A percentile compares a stretch with the other conserved stretches of the same genome.
Evolutionary conservation across 2,329 filamentous ascomycete species (phyloP).

Genomic region (Fusarium buharicum): DNA sequence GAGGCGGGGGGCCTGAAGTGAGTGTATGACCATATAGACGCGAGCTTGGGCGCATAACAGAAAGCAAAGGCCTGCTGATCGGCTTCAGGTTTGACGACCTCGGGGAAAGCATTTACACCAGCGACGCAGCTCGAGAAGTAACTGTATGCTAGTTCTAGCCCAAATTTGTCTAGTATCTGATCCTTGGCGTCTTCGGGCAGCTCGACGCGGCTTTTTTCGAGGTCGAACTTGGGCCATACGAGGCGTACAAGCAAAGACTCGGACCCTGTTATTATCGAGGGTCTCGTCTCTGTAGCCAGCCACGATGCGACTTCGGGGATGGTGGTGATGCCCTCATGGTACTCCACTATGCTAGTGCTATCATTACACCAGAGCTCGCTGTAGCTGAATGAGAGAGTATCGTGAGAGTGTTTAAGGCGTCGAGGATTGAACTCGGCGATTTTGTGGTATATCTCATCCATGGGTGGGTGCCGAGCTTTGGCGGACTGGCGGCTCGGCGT

Average conservation of each 20-base stretch:
- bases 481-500: background rate
- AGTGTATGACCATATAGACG: constrained; percentile 51
- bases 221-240: constrained; percentile 43
- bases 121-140: constrained; percentile 52
- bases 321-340: constrained; percentile 13
- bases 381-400: constrained; percentile 40
- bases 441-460: constrained; percentile 50
- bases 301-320: constrained; percentile 31
- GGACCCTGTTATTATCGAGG: constrained; percentile 1
- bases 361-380: constrained; percentile 47
- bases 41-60: constrained; percentile 54
- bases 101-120: constrained; percentile 47
- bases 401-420: constrained; percentile 22
- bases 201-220: constrained; percentile 39
- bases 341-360: constrained; percentile 31
- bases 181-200: constrained; percentile 38
- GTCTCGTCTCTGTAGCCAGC: constrained; percentile 38
- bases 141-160: constrained; percentile 46
- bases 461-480: constrained; percentile 20
- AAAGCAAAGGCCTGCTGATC: constrained; percentile 46
- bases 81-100: background rate
- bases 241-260: constrained; percentile 48
- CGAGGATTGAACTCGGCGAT: constrained; percentile 43
- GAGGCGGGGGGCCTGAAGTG: constrained; percentile 16
- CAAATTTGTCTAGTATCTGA: constrained; percentile 44